phyloP scores from a whole-genome alignment of 202 grass and related monocot genomes.

The Elaeis oleifera region DNA sequence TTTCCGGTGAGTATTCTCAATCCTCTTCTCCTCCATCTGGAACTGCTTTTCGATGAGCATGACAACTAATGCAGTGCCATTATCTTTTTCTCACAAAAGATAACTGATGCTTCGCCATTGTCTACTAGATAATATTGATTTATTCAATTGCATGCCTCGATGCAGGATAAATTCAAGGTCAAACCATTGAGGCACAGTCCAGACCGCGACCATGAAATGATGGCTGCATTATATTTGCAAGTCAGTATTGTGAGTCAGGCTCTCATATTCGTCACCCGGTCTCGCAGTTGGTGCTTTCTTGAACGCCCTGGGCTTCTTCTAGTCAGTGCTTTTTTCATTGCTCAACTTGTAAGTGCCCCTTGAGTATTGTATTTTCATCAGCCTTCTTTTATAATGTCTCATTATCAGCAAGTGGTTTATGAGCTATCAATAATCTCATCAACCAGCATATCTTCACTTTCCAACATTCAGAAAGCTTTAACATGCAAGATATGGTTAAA shows the following conservation, averaged over 20 bases:
- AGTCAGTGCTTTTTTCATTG: constrained; percentile 63
- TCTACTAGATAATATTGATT: constrained; percentile 3
- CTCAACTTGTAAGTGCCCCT: constrained; percentile 60
- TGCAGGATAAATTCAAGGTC: constrained; percentile 79
- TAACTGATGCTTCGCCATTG: not conserved
- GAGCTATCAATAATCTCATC: too few species aligned
- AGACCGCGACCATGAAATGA: constrained; percentile 39
- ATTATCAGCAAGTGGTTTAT: too few species aligned
- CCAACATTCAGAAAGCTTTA: too few species aligned
- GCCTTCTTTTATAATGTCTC: too few species aligned
- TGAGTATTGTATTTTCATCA: too few species aligned
- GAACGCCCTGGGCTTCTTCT: constrained; percentile 82
- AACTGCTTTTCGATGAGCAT: constrained; percentile 15
- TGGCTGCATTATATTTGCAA: constrained; percentile 94
- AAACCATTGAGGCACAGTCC: constrained; percentile 39
- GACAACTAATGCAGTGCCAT: not conserved
- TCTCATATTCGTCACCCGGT: constrained; percentile 88
- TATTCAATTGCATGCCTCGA: constrained; percentile 1
- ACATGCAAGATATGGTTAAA: too few species aligned
- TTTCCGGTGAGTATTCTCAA: constrained; percentile 45
- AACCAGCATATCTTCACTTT: too few species aligned
- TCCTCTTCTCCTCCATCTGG: not conserved
- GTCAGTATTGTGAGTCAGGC: constrained; percentile 98
- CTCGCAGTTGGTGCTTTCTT: constrained; percentile 70
- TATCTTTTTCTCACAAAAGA: not conserved